Percentiles rank a stretch among this genome's conserved stretches.
phyloP scores from a whole-genome alignment of 192 early-diverging fungal species.

The Gamsiella multidivaricata region DNA sequence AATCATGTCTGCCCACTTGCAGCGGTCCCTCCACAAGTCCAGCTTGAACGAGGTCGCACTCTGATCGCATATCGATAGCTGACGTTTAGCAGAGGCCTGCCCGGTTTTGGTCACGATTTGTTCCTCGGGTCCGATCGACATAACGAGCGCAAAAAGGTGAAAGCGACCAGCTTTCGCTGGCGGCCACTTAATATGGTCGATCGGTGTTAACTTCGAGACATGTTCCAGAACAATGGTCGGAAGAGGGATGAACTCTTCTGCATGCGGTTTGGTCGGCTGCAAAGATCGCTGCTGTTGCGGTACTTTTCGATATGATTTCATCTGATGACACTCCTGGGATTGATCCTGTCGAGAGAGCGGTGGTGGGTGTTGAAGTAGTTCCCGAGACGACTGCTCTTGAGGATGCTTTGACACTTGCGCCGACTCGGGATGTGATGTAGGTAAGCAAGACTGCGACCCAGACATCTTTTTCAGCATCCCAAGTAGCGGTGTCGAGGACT shows the following conservation, averaged over 20 bases:
- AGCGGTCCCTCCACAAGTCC: constrained; percentile 15
- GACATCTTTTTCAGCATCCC: not conserved
- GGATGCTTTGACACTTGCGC: too few species aligned
- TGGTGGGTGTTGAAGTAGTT: not conserved
- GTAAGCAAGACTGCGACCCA: not conserved
- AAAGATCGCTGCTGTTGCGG: too few species aligned
- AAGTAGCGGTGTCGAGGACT: not conserved
- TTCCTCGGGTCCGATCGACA: constrained; percentile 6
- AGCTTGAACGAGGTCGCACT: constrained; percentile 26
- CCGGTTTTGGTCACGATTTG: constrained; percentile 11
- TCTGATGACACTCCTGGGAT: too few species aligned
- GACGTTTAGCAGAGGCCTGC: not conserved
- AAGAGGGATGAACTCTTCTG: constrained; percentile 16
- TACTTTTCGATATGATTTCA: too few species aligned
- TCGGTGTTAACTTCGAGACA: constrained; percentile 6
- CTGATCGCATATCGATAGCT: constrained; percentile 6
- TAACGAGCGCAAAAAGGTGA: constrained; percentile 12
- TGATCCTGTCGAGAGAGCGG: too few species aligned
- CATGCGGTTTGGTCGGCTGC: too few species aligned
- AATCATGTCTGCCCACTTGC: constrained; percentile 9
- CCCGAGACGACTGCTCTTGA: not conserved
- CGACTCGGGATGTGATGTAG: too few species aligned
- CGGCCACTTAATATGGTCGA: constrained; percentile 17
- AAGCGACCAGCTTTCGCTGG: constrained; percentile 18
- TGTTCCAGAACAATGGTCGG: constrained; percentile 1